Percentiles rank a stretch among this genome's conserved stretches.
These are phyloP conservation scores for Phytophthora sp. DNA, from an alignment of 352 stramenopile genomes.

Conservation along the genomic window DNA sequence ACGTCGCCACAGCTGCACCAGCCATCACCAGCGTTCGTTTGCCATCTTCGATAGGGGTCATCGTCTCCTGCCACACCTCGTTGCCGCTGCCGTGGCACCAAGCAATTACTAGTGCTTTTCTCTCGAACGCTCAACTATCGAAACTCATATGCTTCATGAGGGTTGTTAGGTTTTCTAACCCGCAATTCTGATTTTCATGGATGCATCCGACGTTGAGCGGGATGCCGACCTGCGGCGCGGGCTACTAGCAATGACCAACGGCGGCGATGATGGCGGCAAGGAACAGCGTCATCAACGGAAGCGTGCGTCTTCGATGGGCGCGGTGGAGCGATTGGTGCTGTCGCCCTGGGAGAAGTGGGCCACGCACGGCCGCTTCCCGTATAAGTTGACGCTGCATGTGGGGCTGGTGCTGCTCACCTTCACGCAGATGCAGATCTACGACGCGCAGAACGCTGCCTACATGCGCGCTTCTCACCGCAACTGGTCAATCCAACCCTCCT, in stretches of 20 bases:
- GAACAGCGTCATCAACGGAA: not conserved
- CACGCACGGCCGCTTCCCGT: slow-evolving; percentile 75
- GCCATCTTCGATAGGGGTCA: not conserved
- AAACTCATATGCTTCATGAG: slow-evolving; percentile 19
- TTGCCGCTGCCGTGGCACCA: slow-evolving; percentile 6
- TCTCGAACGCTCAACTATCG: slow-evolving; percentile 12
- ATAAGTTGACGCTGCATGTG: slow-evolving; percentile 83
- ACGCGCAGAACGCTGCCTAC: slow-evolving; percentile 84
- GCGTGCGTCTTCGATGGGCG: slow-evolving; percentile 38
- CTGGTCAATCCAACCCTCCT: slow-evolving; percentile 54
- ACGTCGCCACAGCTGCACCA: not conserved
- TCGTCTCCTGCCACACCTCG: slow-evolving; percentile 17
- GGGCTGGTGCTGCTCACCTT: slow-evolving; percentile 77
- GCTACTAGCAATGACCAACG: slow-evolving; percentile 24
- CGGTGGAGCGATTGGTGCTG: slow-evolving; percentile 64
- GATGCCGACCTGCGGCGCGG: slow-evolving; percentile 35
- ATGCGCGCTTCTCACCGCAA: slow-evolving; percentile 86
- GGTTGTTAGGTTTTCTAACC: slow-evolving; percentile 2
- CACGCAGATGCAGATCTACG: slow-evolving; percentile 77
- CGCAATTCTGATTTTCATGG: slow-evolving; percentile 17
- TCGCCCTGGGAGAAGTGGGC: slow-evolving; percentile 87
- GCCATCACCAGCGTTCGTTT: slow-evolving; percentile 5
- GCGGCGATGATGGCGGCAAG: not conserved
- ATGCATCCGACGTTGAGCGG: slow-evolving; percentile 9
- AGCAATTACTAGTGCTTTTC: slow-evolving; percentile 10